Evolutionary conservation across 345 rosid species (phyloP).

Genomic region (Salix arbutifolia): DNA sequence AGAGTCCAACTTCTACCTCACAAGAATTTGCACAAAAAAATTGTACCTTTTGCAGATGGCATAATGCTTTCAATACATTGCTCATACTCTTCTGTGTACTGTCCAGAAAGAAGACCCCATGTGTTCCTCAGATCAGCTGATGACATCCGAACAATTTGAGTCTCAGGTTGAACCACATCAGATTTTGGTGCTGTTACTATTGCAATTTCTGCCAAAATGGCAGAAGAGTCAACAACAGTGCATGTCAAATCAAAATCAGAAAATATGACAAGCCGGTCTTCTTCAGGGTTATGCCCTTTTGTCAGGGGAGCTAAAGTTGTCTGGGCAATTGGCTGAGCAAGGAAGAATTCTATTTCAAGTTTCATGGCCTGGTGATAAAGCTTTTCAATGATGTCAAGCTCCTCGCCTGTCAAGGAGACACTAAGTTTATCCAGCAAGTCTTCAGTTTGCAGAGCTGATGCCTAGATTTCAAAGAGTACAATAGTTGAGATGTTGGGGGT

Average conservation of each 20-base stretch:
- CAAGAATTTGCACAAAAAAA: not conserved
- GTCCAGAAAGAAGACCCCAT: constrained; percentile 70
- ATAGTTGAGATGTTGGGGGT: constrained; percentile 26
- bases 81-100: constrained; percentile 83
- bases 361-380: constrained; percentile 96
- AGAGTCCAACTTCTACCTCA: not conserved
- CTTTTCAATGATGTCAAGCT: constrained; percentile 82
- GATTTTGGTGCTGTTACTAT: constrained; percentile 79
- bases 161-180: constrained; percentile 53
- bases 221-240: constrained; percentile 90
- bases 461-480: constrained; percentile 52
- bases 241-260: constrained; percentile 98
- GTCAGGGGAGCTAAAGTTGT: constrained; percentile 67
- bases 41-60: constrained; percentile 57
- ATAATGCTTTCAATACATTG: constrained; percentile 79
- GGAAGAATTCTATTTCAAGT: constrained; percentile 92
- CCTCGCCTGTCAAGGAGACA: constrained; percentile 92
- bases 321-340: constrained; percentile 69
- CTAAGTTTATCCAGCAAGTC: constrained; percentile 92
- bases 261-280: constrained; percentile 58
- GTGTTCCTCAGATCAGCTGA: constrained; percentile 73
- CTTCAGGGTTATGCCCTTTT: constrained; percentile 49
- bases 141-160: constrained; percentile 58
- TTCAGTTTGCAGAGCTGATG: constrained; percentile 83
- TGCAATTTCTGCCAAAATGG: constrained; percentile 93